phyloP scores from a whole-genome alignment of 257 asterid species.

The Asclepias syriaca region DNA sequence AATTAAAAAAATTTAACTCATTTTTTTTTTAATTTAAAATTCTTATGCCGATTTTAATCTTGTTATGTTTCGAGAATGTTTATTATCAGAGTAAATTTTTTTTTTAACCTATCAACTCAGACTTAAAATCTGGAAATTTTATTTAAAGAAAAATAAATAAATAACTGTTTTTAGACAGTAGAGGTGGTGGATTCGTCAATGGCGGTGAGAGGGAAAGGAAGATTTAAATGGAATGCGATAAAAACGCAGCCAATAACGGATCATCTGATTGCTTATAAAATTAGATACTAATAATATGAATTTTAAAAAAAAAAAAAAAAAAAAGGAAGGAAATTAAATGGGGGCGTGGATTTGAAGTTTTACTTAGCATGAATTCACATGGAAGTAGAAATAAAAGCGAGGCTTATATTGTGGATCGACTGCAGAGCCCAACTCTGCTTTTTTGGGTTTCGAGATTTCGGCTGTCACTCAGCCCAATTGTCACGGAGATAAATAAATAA shows the following conservation, averaged over 20 bases:
- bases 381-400: not conserved
- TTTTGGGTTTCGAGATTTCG: not conserved
- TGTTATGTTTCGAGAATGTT: too few relatives aligned
- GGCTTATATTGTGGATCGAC: not conserved
- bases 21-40: too few relatives aligned
- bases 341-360: not conserved
- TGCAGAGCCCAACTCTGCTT: slow-evolving; percentile 1
- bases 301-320: too few relatives aligned
- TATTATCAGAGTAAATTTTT: too few relatives aligned
- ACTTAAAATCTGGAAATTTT: too few relatives aligned
- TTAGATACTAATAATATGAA: slow-evolving; percentile 13
- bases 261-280: slow-evolving; percentile 23
- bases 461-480: not conserved
- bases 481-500: not conserved
- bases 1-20: too few relatives aligned
- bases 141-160: too few relatives aligned
- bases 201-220: slow-evolving; percentile 20
- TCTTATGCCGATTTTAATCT: too few relatives aligned
- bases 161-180: not conserved
- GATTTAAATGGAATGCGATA: slow-evolving; percentile 23
- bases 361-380: not conserved
- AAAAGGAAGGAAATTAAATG: not conserved
- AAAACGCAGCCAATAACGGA: slow-evolving; percentile 70
- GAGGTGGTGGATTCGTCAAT: slow-evolving; percentile 35
- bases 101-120: too few relatives aligned